These are phyloP conservation scores for Chrysosporium keratinophilum DNA, from an alignment of 2,329 filamentous ascomycete species.

Conservation along the genomic window DNA sequence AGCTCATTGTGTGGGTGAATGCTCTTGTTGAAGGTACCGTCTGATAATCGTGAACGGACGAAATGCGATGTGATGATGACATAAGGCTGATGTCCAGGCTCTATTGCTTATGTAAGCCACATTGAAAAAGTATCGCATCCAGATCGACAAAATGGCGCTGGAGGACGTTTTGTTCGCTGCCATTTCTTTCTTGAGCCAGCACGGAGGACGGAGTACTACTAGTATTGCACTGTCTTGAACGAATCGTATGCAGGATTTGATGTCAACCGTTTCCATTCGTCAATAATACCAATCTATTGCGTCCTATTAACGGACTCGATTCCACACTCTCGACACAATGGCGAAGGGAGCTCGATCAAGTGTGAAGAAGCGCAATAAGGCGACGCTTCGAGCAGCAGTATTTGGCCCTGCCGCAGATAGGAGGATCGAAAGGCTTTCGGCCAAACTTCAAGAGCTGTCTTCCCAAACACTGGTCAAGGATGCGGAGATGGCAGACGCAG, in stretches of 20 bases:
- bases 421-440: slow-evolving; percentile 70
- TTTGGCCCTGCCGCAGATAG: slow-evolving; percentile 75
- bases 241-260: background rate
- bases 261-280: background rate
- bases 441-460: slow-evolving; percentile 72
- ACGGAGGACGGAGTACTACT: no score
- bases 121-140: background rate
- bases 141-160: no score
- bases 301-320: background rate
- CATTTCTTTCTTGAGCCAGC: no score
- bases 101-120: background rate
- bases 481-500: slow-evolving; percentile 35
- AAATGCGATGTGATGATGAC: slow-evolving; percentile 3
- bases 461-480: slow-evolving; percentile 49
- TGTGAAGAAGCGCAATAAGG: slow-evolving; percentile 71
- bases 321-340: slow-evolving; percentile 44
- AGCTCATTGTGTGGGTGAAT: background rate
- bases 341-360: slow-evolving; percentile 78
- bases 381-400: slow-evolving; percentile 65
- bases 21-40: background rate
- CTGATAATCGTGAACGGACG: background rate
- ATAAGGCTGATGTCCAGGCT: background rate
- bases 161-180: no score
- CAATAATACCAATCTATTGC: background rate
- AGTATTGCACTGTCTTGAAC: background rate